phyloP scores from a whole-genome alignment of 441 rosid species.

The Brassica hybrid region DNA sequence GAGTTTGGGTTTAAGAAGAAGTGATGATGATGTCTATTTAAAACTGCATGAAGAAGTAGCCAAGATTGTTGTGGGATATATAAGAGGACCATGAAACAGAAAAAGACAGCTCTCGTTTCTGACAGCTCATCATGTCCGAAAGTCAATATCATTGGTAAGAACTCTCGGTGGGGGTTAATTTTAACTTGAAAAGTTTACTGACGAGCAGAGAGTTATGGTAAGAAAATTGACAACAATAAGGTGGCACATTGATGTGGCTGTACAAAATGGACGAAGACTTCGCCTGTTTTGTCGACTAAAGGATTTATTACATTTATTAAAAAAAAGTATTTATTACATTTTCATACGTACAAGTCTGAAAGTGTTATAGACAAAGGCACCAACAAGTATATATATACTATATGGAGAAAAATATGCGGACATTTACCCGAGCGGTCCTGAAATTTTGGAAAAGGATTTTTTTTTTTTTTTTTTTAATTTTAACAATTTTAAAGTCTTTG shows the following conservation, averaged over 20 bases:
- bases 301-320: constrained; percentile 5
- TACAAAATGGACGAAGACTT: constrained; percentile 35
- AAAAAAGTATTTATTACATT: constrained; percentile 6
- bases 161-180: background rate
- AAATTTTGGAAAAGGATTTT: too few relatives aligned
- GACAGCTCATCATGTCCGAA: constrained; percentile 37
- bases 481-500: too few relatives aligned
- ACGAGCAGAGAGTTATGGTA: constrained; percentile 8
- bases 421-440: background rate
- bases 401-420: background rate
- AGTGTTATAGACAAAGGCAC: background rate
- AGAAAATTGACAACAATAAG: constrained; percentile 26
- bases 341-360: background rate
- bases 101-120: constrained; percentile 27
- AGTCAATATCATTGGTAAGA: constrained; percentile 19
- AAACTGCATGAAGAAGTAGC: constrained; percentile 33
- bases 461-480: too few relatives aligned
- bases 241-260: constrained; percentile 38
- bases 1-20: constrained; percentile 14
- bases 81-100: constrained; percentile 18
- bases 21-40: constrained; percentile 13
- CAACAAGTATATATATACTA: background rate
- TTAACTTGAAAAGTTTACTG: constrained; percentile 27
- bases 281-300: background rate
- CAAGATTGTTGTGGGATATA: constrained; percentile 26